A percentile compares a stretch with the other conserved stretches of the same genome.
These are phyloP conservation scores for Sarocladium strictum DNA, from an alignment of 2,329 filamentous ascomycete species.

Conservation along the genomic window DNA sequence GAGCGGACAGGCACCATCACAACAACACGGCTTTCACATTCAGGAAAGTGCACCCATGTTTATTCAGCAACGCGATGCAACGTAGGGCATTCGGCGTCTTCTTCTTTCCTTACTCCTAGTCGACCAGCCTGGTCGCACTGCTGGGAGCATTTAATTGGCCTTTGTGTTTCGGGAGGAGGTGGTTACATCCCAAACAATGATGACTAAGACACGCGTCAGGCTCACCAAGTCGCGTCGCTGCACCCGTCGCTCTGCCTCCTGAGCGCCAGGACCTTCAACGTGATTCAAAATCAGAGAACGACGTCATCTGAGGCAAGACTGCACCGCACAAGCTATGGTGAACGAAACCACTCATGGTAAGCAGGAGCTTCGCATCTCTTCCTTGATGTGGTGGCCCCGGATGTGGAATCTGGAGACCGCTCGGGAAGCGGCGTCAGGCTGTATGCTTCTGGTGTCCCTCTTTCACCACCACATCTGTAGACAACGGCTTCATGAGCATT, in stretches of 20 bases:
- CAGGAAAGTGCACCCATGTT: not conserved
- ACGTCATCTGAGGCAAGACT: too few species aligned
- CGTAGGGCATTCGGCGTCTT: not conserved
- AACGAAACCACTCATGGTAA: too few species aligned
- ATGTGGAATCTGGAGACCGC: not conserved
- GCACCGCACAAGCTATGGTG: too few species aligned
- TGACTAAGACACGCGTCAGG: slow-evolving; percentile 3
- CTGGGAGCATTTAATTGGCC: not conserved
- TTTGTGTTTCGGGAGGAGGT: not conserved
- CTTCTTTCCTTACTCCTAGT: not conserved
- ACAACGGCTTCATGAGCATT: too few species aligned
- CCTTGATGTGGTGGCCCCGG: not conserved
- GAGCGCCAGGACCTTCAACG: not conserved
- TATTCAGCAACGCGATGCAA: not conserved
- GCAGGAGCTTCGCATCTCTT: not conserved
- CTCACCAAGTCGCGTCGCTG: not conserved
- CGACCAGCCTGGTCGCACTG: not conserved
- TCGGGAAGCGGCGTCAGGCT: too few species aligned
- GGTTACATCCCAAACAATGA: not conserved
- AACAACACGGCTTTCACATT: not conserved
- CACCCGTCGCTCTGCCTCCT: not conserved
- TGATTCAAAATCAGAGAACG: too few species aligned
- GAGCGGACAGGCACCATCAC: too few species aligned
- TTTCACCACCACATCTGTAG: too few species aligned
- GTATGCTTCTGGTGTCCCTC: too few species aligned